These are phyloP conservation scores for Stentor coeruleus DNA, from an alignment of 73 alveolate genomes.

Conservation along the genomic window DNA sequence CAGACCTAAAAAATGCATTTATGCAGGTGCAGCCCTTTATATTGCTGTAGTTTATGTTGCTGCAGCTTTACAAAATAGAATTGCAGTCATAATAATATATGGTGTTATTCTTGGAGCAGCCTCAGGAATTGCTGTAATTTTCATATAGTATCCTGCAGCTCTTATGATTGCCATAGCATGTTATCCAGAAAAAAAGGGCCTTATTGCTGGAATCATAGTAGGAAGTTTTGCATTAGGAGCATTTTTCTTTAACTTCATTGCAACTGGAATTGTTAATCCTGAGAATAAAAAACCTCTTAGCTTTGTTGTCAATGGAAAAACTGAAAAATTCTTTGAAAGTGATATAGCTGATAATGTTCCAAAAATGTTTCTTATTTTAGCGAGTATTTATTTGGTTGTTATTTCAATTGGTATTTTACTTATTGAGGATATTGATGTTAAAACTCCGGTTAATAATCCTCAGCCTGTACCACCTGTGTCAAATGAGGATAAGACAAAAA, in stretches of 20 bases:
- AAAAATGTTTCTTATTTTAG: too few relatives aligned
- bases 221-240: constrained; percentile 22
- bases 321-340: constrained; percentile 16
- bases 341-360: constrained; percentile 51
- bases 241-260: constrained; percentile 33
- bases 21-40: background rate
- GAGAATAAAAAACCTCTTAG: constrained; percentile 32
- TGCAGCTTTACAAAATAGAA: background rate
- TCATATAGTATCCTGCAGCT: background rate
- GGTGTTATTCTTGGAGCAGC: background rate
- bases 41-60: background rate
- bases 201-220: background rate
- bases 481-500: too few relatives aligned
- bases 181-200: background rate
- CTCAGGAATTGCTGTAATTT: background rate
- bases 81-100: background rate
- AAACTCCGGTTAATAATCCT: too few relatives aligned
- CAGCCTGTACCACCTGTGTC: too few relatives aligned
- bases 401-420: too few relatives aligned
- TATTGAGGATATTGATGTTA: too few relatives aligned
- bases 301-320: constrained; percentile 27
- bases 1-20: background rate
- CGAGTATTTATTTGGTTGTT: too few relatives aligned
- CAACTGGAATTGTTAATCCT: constrained; percentile 56
- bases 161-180: background rate